These are phyloP conservation scores for Phytophthora meadii DNA, from an alignment of 352 stramenopile species.

Conservation along the genomic window DNA sequence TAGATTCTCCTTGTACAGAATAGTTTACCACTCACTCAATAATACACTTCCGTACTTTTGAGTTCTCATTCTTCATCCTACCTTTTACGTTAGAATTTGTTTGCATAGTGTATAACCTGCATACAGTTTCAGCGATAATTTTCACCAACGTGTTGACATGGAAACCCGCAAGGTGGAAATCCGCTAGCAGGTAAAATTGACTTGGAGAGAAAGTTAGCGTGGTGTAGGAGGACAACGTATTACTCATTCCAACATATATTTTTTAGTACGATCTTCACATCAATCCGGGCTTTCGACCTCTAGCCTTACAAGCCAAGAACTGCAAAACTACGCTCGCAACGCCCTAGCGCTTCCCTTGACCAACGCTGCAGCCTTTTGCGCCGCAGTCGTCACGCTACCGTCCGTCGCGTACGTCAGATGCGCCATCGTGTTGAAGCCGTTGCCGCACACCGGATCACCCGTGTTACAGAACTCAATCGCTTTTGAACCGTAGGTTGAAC, in stretches of 20 bases:
- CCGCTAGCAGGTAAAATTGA: too few species aligned
- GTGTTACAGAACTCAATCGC: slow-evolving; percentile 40
- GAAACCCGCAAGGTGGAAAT: background rate
- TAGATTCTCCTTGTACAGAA: too few species aligned
- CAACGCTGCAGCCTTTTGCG: slow-evolving; percentile 29
- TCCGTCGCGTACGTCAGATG: slow-evolving; percentile 39
- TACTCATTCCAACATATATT: slow-evolving; percentile 1
- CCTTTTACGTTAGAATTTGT: too few species aligned
- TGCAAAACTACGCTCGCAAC: slow-evolving; percentile 12
- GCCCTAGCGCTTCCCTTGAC: slow-evolving; percentile 22
- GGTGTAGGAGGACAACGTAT: background rate
- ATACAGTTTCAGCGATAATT: too few species aligned
- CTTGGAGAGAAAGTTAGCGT: too few species aligned
- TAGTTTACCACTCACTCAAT: too few species aligned
- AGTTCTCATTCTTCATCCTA: too few species aligned
- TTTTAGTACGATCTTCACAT: background rate
- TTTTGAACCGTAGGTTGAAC: slow-evolving; percentile 35
- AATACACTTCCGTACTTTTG: too few species aligned
- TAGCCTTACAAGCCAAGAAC: background rate
- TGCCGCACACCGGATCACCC: slow-evolving; percentile 40
- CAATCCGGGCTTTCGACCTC: background rate
- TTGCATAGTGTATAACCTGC: too few species aligned
- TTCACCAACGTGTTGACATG: background rate
- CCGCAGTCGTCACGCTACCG: slow-evolving; percentile 33
- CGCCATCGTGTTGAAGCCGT: slow-evolving; percentile 40